Conservation (phyloP, 306 rosid genomes). For the Ormosia emarginata region DNA sequence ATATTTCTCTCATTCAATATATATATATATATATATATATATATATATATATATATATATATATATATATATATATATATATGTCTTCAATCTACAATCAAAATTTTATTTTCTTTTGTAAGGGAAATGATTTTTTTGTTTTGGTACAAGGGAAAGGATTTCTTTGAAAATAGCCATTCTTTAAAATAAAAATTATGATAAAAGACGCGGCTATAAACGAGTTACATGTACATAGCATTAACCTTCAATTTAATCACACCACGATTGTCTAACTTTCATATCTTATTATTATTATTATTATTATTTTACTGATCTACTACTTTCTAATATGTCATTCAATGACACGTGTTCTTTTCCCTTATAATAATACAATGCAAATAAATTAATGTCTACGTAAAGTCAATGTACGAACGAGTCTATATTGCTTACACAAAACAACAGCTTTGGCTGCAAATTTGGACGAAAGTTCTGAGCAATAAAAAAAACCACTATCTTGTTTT, state of each 20-base stretch:
- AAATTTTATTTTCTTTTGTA: too few species aligned
- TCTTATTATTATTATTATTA: background rate
- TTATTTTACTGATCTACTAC: background rate
- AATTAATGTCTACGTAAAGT: background rate
- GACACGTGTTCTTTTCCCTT: conserved; percentile 13
- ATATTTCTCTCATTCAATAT: too few species aligned
- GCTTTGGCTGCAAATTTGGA: conserved; percentile 10
- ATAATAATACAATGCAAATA: background rate
- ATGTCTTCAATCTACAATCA: too few species aligned
- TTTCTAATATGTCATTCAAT: conserved; percentile 14
- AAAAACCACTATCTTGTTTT: background rate
- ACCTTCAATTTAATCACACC: background rate
- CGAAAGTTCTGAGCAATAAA: conserved; percentile 28
- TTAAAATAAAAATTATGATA: background rate
- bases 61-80: too few species aligned
- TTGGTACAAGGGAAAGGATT: too few species aligned
- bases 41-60: too few species aligned
- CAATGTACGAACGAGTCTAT: background rate
- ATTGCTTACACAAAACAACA: background rate
- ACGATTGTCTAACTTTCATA: background rate
- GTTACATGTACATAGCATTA: background rate
- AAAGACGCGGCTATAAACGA: background rate
- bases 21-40: too few species aligned
- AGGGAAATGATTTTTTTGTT: too few species aligned
- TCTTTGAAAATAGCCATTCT: background rate